A percentile compares a stretch with the other conserved stretches of the same genome.
These are phyloP conservation scores for Amoebophrya sp. DNA, from an alignment of 169 alveolate genomes.

Conservation along the genomic window DNA sequence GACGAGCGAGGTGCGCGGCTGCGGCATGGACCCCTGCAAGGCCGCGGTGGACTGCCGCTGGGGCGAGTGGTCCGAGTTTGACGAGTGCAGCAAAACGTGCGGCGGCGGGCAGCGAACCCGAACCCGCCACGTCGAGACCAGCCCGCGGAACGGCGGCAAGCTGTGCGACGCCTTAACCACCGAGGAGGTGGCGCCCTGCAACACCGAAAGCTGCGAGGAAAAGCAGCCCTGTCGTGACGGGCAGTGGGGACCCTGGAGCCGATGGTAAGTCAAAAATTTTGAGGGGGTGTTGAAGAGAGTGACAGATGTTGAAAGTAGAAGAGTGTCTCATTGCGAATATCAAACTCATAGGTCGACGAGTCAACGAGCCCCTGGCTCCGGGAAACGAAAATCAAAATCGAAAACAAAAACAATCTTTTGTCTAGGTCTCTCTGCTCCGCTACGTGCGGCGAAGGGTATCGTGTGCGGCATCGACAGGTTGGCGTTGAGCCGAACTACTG, in stretches of 20 bases:
- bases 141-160: not conserved
- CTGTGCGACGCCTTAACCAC: not conserved
- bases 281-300: not conserved
- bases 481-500: not conserved
- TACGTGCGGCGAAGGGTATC: not conserved
- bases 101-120: not conserved
- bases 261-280: not conserved
- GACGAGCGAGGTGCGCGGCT: not conserved
- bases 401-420: no score
- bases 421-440: not conserved
- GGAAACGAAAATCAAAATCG: no score
- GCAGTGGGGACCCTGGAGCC: not conserved
- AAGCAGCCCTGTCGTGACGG: not conserved
- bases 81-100: not conserved
- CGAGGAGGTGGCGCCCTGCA: not conserved
- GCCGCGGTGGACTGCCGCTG: not conserved
- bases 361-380: no score
- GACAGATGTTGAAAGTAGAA: no score
- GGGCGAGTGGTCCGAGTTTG: not conserved
- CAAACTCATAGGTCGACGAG: no score
- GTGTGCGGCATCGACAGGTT: not conserved
- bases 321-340: no score
- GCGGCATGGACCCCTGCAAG: not conserved
- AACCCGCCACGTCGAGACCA: not conserved
- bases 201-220: not conserved